Percentiles rank a stretch among this genome's conserved stretches.
Evolutionary conservation across 129 eudicot species (phyloP).

Genomic region (Ambrosia artemisiifolia): DNA sequence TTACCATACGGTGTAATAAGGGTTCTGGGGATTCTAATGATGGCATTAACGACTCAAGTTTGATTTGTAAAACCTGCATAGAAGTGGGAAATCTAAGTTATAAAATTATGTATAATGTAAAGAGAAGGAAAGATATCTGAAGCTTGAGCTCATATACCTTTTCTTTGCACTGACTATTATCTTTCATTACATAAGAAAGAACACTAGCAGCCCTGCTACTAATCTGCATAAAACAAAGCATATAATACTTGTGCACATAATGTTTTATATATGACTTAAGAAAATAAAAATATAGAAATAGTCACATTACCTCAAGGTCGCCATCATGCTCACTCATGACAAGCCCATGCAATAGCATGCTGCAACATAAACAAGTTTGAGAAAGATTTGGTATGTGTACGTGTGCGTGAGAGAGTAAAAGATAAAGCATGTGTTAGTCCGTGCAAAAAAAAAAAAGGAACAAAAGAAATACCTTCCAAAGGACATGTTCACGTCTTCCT

Average conservation of each 20-base stretch:
- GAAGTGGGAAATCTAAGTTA: not conserved
- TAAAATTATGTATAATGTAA: not conserved
- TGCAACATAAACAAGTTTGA: constrained; percentile 36
- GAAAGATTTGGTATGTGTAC: constrained; percentile 1
- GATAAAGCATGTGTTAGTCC: not conserved
- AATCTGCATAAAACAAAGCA: constrained; percentile 49
- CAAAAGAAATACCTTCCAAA: constrained; percentile 71
- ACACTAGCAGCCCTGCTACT: constrained; percentile 95
- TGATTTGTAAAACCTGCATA: constrained; percentile 70
- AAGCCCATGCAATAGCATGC: constrained; percentile 89
- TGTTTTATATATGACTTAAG: not conserved
- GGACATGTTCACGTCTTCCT: constrained; percentile 89
- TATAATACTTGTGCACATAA: not conserved
- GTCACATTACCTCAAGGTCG: constrained; percentile 76
- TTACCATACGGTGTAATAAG: constrained; percentile 82
- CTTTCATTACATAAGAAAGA: constrained; percentile 80
- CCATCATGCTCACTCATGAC: constrained; percentile 73
- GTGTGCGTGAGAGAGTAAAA: not conserved
- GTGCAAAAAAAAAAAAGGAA: not conserved
- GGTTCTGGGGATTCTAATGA: constrained; percentile 76
- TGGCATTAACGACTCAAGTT: constrained; percentile 62
- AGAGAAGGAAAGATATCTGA: not conserved
- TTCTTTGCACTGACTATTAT: constrained; percentile 81
- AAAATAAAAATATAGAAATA: constrained; percentile 7
- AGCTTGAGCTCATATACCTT: constrained; percentile 42